These are phyloP conservation scores for Arthrinium phaeospermum DNA, from an alignment of 2,329 filamentous ascomycete genomes.

Conservation along the genomic window DNA sequence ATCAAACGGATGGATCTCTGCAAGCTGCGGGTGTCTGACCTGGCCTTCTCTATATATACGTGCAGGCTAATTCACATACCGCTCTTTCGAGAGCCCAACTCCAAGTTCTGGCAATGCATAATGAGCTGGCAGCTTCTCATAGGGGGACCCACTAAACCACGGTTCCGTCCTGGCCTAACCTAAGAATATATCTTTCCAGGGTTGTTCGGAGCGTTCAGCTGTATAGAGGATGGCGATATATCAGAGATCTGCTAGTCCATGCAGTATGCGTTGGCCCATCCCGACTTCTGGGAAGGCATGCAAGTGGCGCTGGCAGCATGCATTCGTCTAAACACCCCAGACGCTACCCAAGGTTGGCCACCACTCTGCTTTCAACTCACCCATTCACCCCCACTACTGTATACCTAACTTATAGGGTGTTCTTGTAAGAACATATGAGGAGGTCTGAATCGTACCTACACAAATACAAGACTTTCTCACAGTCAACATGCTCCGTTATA, in stretches of 20 bases:
- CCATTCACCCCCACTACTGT: neutral
- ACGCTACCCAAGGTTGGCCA: neutral
- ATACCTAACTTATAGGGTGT: neutral
- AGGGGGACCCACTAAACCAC: slow-evolving; percentile 37
- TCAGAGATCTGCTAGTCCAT: slow-evolving; percentile 12
- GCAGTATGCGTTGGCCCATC: slow-evolving; percentile 20
- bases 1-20: neutral
- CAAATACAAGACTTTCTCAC: neutral
- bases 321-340: neutral
- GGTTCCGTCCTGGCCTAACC: slow-evolving; percentile 22
- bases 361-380: neutral
- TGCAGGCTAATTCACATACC: slow-evolving; percentile 37
- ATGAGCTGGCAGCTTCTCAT: slow-evolving; percentile 43
- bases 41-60: slow-evolving; percentile 11
- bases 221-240: slow-evolving; percentile 13
- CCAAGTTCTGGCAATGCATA: slow-evolving; percentile 40
- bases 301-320: neutral
- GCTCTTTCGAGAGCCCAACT: slow-evolving; percentile 39
- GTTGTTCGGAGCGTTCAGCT: slow-evolving; percentile 3
- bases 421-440: neutral
- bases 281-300: slow-evolving; percentile 5
- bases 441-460: neutral
- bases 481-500: neutral
- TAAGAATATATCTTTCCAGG: slow-evolving; percentile 13
- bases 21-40: slow-evolving; percentile 8